These are phyloP conservation scores for Ceratobasidium sp. DNA, from an alignment of 1,284 basidiomycete genomes.

Conservation along the genomic window DNA sequence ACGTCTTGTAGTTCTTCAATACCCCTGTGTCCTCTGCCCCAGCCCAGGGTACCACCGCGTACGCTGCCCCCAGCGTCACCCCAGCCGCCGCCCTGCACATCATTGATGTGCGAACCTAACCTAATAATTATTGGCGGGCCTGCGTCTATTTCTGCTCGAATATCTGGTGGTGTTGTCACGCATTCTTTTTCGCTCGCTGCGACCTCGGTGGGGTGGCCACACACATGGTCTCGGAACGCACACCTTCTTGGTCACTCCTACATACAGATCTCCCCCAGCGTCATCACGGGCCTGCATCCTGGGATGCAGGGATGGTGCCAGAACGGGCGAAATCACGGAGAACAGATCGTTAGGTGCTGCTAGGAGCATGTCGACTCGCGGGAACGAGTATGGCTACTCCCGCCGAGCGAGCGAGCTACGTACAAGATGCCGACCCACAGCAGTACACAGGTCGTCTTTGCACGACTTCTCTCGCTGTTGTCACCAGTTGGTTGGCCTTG, in stretches of 20 bases:
- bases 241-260: conserved; percentile 13
- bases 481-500: conserved; percentile 7
- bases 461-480: conserved; percentile 18
- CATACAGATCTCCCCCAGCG: conserved; percentile 37
- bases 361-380: conserved; percentile 37
- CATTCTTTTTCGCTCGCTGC: conserved; percentile 20
- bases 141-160: conserved; percentile 37
- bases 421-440: conserved; percentile 14
- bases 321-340: conserved; percentile 29
- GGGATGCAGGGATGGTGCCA: conserved; percentile 24
- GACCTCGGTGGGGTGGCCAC: conserved; percentile 23
- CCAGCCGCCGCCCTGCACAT: conserved; percentile 39
- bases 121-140: conserved; percentile 28
- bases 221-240: conserved; percentile 35
- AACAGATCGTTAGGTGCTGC: conserved; percentile 8
- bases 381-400: conserved; percentile 33
- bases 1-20: not conserved
- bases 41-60: conserved; percentile 30
- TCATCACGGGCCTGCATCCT: conserved; percentile 31
- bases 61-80: conserved; percentile 13
- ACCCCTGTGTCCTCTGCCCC: conserved; percentile 29
- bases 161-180: not conserved
- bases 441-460: conserved; percentile 21
- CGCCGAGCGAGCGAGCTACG: conserved; percentile 32
- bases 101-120: conserved; percentile 35